These are phyloP conservation scores for Blastocladiella emersonii DNA, from an alignment of 371 early-diverging fungal genomes.

Conservation along the genomic window DNA sequence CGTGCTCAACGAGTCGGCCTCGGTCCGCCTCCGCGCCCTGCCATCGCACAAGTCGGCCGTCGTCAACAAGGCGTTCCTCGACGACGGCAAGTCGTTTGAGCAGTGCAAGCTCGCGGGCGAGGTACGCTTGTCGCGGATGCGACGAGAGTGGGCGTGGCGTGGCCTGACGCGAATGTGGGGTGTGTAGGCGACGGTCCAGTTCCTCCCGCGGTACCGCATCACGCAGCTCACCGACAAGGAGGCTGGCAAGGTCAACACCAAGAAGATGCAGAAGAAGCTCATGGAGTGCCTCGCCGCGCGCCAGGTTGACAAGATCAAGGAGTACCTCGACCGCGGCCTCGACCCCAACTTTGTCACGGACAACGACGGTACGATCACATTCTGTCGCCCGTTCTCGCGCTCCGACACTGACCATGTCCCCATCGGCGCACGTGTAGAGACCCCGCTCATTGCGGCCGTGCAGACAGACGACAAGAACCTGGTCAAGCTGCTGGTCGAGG, in stretches of 20 bases:
- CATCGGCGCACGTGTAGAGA: not conserved
- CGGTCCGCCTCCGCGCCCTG: slow-evolving; percentile 10
- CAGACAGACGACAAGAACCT: slow-evolving; percentile 16
- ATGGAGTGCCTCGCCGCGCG: slow-evolving; percentile 27
- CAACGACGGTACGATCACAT: slow-evolving; percentile 13
- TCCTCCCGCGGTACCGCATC: slow-evolving; percentile 14
- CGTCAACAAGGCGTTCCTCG: not conserved
- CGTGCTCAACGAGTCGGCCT: slow-evolving; percentile 25
- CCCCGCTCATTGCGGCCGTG: not conserved
- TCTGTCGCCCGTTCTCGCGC: not conserved
- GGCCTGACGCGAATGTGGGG: not conserved
- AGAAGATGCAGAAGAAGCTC: slow-evolving; percentile 32
- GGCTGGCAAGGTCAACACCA: slow-evolving; percentile 9
- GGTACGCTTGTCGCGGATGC: not conserved
- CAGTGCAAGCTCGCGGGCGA: not conserved
- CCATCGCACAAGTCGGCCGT: not conserved
- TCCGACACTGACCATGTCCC: too few relatives aligned
- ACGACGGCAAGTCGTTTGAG: slow-evolving; percentile 1
- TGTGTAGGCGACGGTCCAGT: slow-evolving; percentile 4
- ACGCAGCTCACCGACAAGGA: slow-evolving; percentile 8
- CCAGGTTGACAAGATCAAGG: slow-evolving; percentile 23
- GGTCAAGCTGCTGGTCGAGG: slow-evolving; percentile 20
- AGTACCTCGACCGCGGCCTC: slow-evolving; percentile 16
- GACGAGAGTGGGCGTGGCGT: slow-evolving; percentile 9
- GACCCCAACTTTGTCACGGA: slow-evolving; percentile 35